phyloP scores from a whole-genome alignment of 2,329 filamentous ascomycete genomes.

The Stagonosporopsis vannaccii region DNA sequence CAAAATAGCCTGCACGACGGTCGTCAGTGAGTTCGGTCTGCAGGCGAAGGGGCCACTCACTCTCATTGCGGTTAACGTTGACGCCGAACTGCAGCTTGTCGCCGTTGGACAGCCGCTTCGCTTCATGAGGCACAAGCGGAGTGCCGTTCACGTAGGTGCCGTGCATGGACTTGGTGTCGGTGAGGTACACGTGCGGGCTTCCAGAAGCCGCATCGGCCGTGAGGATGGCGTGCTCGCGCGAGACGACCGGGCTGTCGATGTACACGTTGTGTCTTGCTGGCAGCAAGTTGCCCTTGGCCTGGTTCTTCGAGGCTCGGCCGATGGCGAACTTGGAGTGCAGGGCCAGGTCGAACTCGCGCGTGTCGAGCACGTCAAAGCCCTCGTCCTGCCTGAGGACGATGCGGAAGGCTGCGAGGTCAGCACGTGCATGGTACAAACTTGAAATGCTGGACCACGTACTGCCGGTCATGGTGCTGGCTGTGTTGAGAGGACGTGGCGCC shows the following conservation, averaged over 20 bases:
- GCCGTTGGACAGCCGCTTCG: slow-evolving; percentile 37
- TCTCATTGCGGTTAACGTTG: slow-evolving; percentile 45
- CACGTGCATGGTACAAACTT: slow-evolving; percentile 4
- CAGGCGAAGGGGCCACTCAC: slow-evolving; percentile 27
- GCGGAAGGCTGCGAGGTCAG: slow-evolving; percentile 34
- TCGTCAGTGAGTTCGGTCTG: slow-evolving; percentile 16
- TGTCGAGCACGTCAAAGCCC: slow-evolving; percentile 51
- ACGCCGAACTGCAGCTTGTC: slow-evolving; percentile 48
- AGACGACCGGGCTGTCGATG: slow-evolving; percentile 77
- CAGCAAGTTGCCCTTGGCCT: slow-evolving; percentile 50
- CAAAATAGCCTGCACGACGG: slow-evolving; percentile 35
- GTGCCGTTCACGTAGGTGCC: slow-evolving; percentile 64
- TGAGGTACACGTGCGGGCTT: slow-evolving; percentile 54
- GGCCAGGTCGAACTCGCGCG: slow-evolving; percentile 41
- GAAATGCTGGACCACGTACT: slow-evolving; percentile 19
- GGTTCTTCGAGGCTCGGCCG: slow-evolving; percentile 54
- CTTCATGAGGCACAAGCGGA: slow-evolving; percentile 31
- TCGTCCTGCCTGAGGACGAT: slow-evolving; percentile 42
- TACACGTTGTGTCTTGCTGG: slow-evolving; percentile 64
- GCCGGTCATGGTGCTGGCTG: slow-evolving; percentile 20
- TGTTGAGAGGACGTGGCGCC: background rate
- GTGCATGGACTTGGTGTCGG: slow-evolving; percentile 67
- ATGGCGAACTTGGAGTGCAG: slow-evolving; percentile 43
- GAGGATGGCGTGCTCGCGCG: slow-evolving; percentile 68
- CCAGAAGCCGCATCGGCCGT: slow-evolving; percentile 29